phyloP scores from a whole-genome alignment of 495 filamentous ascomycete species.

The Aspergillus kassunensis region DNA sequence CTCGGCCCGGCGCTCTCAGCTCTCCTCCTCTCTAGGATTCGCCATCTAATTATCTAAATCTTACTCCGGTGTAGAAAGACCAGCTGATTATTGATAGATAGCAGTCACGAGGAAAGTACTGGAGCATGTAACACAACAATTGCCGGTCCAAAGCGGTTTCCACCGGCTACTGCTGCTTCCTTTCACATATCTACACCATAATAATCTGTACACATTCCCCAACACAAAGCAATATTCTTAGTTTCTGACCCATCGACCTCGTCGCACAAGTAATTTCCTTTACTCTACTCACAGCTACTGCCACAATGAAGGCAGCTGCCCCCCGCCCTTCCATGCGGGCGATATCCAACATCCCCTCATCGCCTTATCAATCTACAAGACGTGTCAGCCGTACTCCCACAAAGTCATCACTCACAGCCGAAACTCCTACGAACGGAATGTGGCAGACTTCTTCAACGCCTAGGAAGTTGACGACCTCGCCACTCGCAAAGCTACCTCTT shows the following conservation, averaged over 20 bases:
- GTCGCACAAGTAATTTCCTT: too few species aligned
- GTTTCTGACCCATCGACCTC: too few species aligned
- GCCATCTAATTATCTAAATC: too few species aligned
- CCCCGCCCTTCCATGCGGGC: conserved; percentile 28
- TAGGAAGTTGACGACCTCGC: conserved; percentile 28
- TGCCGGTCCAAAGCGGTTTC: conserved; percentile 19
- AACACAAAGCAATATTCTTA: neutral
- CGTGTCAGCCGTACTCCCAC: conserved; percentile 39
- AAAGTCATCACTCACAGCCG: conserved; percentile 31
- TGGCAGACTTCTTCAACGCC: conserved; percentile 16
- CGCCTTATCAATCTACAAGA: conserved; percentile 16
- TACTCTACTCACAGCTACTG: neutral
- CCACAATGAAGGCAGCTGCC: conserved; percentile 28
- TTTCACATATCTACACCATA: neutral
- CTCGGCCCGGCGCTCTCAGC: too few species aligned
- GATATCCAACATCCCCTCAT: conserved; percentile 20
- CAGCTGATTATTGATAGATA: conserved; percentile 1
- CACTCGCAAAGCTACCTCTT: conserved; percentile 70
- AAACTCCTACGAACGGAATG: conserved; percentile 19
- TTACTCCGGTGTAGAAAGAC: too few species aligned
- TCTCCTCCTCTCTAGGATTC: too few species aligned
- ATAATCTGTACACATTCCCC: neutral
- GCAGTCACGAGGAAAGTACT: neutral
- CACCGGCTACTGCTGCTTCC: conserved; percentile 14
- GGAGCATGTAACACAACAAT: neutral